These are phyloP conservation scores for Garcia nutans DNA, from an alignment of 345 rosid species.

Conservation along the genomic window DNA sequence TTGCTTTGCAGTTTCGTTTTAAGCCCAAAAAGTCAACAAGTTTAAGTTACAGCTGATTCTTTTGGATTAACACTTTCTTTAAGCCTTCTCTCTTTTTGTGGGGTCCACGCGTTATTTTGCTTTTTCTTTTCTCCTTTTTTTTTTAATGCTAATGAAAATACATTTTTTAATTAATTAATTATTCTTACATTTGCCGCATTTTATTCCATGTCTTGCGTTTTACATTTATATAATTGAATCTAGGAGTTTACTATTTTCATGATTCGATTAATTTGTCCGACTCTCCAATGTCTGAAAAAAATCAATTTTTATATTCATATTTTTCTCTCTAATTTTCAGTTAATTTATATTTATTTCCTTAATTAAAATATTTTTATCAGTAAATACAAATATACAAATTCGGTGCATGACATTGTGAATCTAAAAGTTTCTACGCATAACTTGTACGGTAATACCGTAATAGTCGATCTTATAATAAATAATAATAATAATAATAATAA, in stretches of 20 bases:
- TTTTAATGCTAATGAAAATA: neutral
- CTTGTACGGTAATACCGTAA: neutral
- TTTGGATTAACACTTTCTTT: slow-evolving; percentile 20
- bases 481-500: neutral
- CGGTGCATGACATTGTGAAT: too few relatives aligned
- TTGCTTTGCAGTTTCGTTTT: slow-evolving; percentile 58
- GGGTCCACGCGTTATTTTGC: slow-evolving; percentile 53
- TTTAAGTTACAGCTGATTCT: slow-evolving; percentile 22
- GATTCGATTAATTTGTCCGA: neutral
- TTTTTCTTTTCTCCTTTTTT: neutral
- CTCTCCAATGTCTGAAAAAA: too few relatives aligned
- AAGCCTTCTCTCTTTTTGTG: slow-evolving; percentile 8
- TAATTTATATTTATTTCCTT: too few relatives aligned
- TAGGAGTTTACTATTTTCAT: neutral
- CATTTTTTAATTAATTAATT: too few relatives aligned
- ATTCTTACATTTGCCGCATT: slow-evolving; percentile 9
- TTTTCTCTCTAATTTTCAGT: too few relatives aligned
- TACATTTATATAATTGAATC: neutral
- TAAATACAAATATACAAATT: too few relatives aligned
- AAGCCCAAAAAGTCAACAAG: slow-evolving; percentile 48
- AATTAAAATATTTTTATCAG: too few relatives aligned
- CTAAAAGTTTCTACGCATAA: neutral
- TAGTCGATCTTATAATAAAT: neutral
- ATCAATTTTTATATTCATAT: too few relatives aligned
- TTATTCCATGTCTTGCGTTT: slow-evolving; percentile 29